These are phyloP conservation scores for Trichoderma sp. DNA, from an alignment of 2,329 filamentous ascomycete genomes.

Conservation along the genomic window DNA sequence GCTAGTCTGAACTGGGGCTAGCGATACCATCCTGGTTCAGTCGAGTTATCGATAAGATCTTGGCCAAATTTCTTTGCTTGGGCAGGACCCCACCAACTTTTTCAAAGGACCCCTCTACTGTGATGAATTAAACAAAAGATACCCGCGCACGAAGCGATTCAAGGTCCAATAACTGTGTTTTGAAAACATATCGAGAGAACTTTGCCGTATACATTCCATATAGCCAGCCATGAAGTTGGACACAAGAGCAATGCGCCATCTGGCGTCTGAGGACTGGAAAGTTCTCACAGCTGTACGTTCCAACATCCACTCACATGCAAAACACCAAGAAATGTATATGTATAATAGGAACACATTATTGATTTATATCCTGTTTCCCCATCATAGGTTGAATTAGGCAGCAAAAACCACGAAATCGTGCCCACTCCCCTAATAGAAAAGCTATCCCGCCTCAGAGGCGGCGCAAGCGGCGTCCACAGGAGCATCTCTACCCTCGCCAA, in stretches of 20 bases:
- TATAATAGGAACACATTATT: neutral
- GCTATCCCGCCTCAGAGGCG: constrained; percentile 78
- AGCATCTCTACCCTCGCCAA: constrained; percentile 92
- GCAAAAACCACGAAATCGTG: constrained; percentile 95
- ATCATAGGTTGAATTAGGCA: constrained; percentile 82
- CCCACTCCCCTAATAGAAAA: constrained; percentile 87
- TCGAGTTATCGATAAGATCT: constrained; percentile 40
- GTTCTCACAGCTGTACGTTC: constrained; percentile 82
- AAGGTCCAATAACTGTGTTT: neutral
- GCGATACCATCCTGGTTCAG: neutral
- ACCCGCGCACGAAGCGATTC: neutral
- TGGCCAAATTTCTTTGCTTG: constrained; percentile 34
- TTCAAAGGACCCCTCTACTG: constrained; percentile 5
- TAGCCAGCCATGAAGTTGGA: constrained; percentile 81
- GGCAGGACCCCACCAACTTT: constrained; percentile 35
- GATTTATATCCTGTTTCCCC: neutral
- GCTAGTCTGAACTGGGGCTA: constrained; percentile 1
- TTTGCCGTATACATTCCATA: neutral
- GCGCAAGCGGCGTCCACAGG: constrained; percentile 77
- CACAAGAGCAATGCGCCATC: constrained; percentile 88
- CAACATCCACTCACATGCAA: neutral
- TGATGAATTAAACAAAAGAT: neutral
- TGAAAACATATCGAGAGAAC: neutral
- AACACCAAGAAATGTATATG: neutral
- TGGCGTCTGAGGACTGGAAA: constrained; percentile 91